phyloP scores from a whole-genome alignment of 208 protist species.

The Vickermania ingenoplastis region DNA sequence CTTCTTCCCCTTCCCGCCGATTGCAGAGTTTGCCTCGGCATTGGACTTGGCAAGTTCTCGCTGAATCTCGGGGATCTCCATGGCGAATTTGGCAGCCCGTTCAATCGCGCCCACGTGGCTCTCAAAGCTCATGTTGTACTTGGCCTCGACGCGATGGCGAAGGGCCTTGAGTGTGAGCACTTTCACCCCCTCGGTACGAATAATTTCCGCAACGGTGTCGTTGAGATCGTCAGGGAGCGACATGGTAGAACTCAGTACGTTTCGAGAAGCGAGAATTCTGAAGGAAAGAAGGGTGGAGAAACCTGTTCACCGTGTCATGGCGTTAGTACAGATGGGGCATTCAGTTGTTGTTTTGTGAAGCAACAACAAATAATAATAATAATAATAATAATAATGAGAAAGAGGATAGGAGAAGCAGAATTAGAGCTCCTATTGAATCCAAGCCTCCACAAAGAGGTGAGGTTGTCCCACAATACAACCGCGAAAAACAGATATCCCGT shows the following conservation, averaged over 20 bases:
- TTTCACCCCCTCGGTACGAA: constrained; percentile 57
- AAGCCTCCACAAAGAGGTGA: too few relatives aligned
- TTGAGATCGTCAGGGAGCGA: constrained; percentile 55
- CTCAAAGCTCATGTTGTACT: constrained; percentile 67
- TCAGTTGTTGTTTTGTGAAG: not conserved
- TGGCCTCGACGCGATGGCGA: constrained; percentile 43
- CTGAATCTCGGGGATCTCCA: constrained; percentile 52
- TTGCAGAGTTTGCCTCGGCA: constrained; percentile 25
- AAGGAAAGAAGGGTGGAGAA: constrained; percentile 14
- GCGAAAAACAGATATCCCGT: too few relatives aligned
- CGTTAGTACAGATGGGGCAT: not conserved
- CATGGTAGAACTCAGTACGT: not conserved
- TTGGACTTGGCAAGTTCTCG: constrained; percentile 54
- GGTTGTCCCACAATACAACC: too few relatives aligned
- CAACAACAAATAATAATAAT: not conserved
- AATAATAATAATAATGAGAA: not conserved
- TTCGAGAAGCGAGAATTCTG: constrained; percentile 26
- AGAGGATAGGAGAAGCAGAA: not conserved
- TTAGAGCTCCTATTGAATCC: too few relatives aligned
- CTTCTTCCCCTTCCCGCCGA: constrained; percentile 36
- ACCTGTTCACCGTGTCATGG: not conserved
- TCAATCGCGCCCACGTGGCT: constrained; percentile 29
- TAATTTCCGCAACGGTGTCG: constrained; percentile 43
- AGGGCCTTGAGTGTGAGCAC: constrained; percentile 48
- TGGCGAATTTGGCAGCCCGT: constrained; percentile 24